Evolutionary conservation across 768 basidiomycete genomes (phyloP), one percentile per base, ranked within the genome.

Genomic region (Mycena crocata): DNA sequence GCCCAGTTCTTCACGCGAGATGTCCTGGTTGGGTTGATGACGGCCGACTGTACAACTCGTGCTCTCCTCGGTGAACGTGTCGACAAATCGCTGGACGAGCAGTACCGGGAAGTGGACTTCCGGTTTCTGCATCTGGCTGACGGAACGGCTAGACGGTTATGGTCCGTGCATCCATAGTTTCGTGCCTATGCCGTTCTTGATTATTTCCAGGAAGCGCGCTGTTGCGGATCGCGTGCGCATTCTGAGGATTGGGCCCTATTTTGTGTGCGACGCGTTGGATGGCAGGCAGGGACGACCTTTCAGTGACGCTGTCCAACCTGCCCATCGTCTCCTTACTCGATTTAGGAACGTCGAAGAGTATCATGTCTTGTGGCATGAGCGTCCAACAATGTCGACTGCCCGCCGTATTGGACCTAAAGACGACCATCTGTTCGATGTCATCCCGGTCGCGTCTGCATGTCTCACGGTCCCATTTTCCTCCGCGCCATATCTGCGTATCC

Each of bases 311-410:
- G 17, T 39, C 8, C 45, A 28, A 23, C 39, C 24, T 3, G 55
- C 32, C 4, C 32, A 39, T 8, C 13, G 9, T 1, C 28, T 67
- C 14, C 35, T 62, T 2, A n/a, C 54, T 21, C 66, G 61, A 32
- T 58, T 67, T 23, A 24, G 55, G 32, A 34, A 67, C 26, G 7
- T 57, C 19, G 61, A 62, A n/a, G 34, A 67, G 40, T 67, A 62
- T 52, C 60, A 58, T 46, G 37, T 62, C 21, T 44, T 62, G 56
- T 67, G 66, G 66, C 66, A 67, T 23, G 66, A 62, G 28, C 66
- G 55, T 19, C 66, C 60, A 12, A 57, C 66, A 26, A 46, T 28
- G 24, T 46, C 48, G 46, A 56, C 54, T 5, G 39, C 62, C 37
- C 66, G 46, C 6, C 54, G 30, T 26, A 7, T 40, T 39, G 30